A percentile compares a stretch with the other conserved stretches of the same genome.
These are phyloP conservation scores for Zymoseptoria brevis DNA, from an alignment of 2,329 filamentous ascomycete genomes.

Conservation along the genomic window DNA sequence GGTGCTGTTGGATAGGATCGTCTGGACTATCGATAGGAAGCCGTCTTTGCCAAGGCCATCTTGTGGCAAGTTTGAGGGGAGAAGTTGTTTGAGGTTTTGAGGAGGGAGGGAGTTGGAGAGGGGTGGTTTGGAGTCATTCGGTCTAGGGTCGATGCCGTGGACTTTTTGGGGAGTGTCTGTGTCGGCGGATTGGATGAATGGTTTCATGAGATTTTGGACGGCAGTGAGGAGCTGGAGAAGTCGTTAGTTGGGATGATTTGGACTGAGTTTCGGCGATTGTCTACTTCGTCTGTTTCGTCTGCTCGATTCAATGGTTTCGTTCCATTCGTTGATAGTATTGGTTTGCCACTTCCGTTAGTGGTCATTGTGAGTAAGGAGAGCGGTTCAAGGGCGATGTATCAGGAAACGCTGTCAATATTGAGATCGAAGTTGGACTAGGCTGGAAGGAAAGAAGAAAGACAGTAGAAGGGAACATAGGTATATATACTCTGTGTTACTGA, in stretches of 20 bases:
- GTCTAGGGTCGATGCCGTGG: conserved; percentile 47
- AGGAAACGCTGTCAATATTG: not conserved
- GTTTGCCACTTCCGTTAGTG: conserved; percentile 15
- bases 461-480: not conserved
- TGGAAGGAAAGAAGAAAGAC: not conserved
- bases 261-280: not conserved
- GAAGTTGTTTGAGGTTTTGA: conserved; percentile 34
- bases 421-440: not conserved
- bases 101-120: conserved; percentile 29
- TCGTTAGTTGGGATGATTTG: conserved; percentile 3
- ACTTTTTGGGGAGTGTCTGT: conserved; percentile 50
- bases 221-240: conserved; percentile 55
- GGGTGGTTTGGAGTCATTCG: conserved; percentile 12
- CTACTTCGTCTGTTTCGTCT: conserved; percentile 29
- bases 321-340: conserved; percentile 6
- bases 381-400: not conserved
- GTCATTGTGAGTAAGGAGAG: conserved; percentile 13
- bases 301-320: conserved; percentile 21
- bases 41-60: conserved; percentile 35
- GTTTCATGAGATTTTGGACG: conserved; percentile 59
- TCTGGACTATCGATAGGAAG: conserved; percentile 47
- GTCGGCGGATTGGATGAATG: conserved; percentile 65
- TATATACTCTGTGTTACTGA: not conserved
- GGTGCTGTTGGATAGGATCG: conserved; percentile 75
- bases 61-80: conserved; percentile 32